Evolutionary conservation across 2,329 filamentous ascomycete genomes (phyloP).

Genomic region (Pseudogymnoascus sp.): DNA sequence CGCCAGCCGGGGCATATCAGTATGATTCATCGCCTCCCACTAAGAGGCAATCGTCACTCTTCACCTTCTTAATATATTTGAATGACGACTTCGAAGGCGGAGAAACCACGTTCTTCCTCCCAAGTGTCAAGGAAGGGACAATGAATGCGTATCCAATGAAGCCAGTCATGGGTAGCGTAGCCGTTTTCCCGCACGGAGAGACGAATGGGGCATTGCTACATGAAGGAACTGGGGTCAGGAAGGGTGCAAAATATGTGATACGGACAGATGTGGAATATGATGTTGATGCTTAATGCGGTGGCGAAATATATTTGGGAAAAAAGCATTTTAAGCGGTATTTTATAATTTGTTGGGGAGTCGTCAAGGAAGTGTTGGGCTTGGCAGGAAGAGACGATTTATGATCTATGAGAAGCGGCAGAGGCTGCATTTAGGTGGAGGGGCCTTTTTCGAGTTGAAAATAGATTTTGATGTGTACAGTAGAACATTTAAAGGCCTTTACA

Average conservation of each 20-base stretch:
- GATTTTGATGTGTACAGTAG: background rate
- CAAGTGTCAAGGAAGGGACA: slow-evolving; percentile 55
- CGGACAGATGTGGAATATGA: slow-evolving; percentile 67
- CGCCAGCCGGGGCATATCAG: slow-evolving; percentile 45
- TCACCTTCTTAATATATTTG: slow-evolving; percentile 63
- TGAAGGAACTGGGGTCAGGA: slow-evolving; percentile 64
- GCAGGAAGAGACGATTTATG: background rate
- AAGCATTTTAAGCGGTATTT: background rate
- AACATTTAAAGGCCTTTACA: background rate
- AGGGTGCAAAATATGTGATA: slow-evolving; percentile 63
- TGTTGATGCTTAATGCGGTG: slow-evolving; percentile 31
- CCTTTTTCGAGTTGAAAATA: background rate
- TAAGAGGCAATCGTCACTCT: slow-evolving; percentile 59
- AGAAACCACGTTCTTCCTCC: slow-evolving; percentile 66
- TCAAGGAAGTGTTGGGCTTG: background rate
- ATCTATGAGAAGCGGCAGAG: background rate
- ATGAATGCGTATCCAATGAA: slow-evolving; percentile 65
- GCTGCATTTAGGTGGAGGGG: background rate
- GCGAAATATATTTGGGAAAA: background rate
- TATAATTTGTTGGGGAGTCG: background rate
- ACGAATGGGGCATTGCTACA: slow-evolving; percentile 59
- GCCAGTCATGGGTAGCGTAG: slow-evolving; percentile 62
- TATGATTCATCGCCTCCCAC: slow-evolving; percentile 58
- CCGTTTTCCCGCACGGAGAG: slow-evolving; percentile 66
- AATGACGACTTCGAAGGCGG: slow-evolving; percentile 68